Evolutionary conservation across 371 early-diverging fungal species (phyloP).

Genomic region (Circinella minor): DNA sequence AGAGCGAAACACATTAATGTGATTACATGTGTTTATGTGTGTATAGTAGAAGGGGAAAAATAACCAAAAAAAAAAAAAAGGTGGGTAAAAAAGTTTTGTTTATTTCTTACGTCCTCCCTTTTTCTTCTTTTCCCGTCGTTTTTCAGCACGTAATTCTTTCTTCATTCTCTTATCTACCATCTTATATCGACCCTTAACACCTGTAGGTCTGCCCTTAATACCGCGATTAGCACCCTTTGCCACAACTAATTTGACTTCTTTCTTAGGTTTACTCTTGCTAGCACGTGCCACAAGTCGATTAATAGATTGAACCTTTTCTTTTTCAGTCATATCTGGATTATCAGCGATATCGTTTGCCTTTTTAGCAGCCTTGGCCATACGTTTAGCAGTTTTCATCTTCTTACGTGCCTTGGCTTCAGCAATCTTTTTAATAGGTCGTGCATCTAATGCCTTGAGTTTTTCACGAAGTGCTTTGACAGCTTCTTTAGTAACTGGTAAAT

Average conservation of each 20-base stretch:
- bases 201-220: constrained; percentile 92
- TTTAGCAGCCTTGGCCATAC: constrained; percentile 81
- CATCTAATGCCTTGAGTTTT: constrained; percentile 85
- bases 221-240: constrained; percentile 88
- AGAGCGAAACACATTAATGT: no score
- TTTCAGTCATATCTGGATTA: constrained; percentile 89
- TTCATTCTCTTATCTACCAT: constrained; percentile 96
- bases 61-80: not conserved
- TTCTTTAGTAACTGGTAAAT: constrained; percentile 94
- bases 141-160: constrained; percentile 88
- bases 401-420: constrained; percentile 98
- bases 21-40: no score
- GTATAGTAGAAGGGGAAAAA: no score
- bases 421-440: constrained; percentile 97
- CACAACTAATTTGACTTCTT: constrained; percentile 87
- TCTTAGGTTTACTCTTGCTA: constrained; percentile 73
- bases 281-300: constrained; percentile 76
- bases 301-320: constrained; percentile 83
- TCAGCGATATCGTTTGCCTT: constrained; percentile 89
- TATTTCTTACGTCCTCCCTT: constrained; percentile 14
- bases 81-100: constrained; percentile 3
- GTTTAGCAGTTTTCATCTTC: constrained; percentile 74
- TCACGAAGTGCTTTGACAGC: constrained; percentile 85
- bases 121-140: constrained; percentile 70
- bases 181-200: constrained; percentile 95